Base-by-base conservation (phyloP, 2,329 filamentous ascomycete genomes). In the Neopestalotiopsis clavispora region DNA sequence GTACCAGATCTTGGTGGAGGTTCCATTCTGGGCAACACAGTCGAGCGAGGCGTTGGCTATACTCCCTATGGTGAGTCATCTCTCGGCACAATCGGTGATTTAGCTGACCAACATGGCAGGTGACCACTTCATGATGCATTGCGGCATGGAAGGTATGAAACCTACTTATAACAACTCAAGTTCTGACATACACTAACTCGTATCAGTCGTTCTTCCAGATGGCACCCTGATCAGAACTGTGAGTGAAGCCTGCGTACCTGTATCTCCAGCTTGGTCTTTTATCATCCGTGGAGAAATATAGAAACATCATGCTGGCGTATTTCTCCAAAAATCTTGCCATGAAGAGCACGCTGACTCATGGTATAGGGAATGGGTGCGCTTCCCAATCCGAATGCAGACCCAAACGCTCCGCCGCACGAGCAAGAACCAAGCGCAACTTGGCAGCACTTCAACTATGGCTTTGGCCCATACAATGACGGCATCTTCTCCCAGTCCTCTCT, bases 401-500 rank as follows among this genome's bases (percentile, higher is more conserved):
- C 10, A 13, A 59, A 34, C 13, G 7, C 4, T 5, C 23, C 57
- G 77, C 78, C 5, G n/a, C 32, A 52, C 45, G 40, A 42, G 45
- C 58, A 67, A 20, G 58, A 64, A 9, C 76, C 75, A 5, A 82
- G 79, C 60, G 78, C 80, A 66, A 79, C 77, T 9, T 83, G 82
- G 81, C 82, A 84, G 70, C 73, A 78, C 1, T 84, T 84, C 69
- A 78, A 80, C 4, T 80, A 79, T 57, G 82, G 82, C 0, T 83
- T 81, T 68, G 81, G 81, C 1, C 81, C 81, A 7, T 78, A 77
- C 67, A 74, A 23, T 40, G 79, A 77, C 71, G 82, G 83, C 2
- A 80, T 86, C 1, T 87, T 87, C 71, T 80, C 83, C 0, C 84
- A 87, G 71, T 84, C 81, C 1, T 86, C 86, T 65, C 81, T 84